Evolutionary conservation across 2,329 filamentous ascomycete species (phyloP), one percentile per base, ranked within the genome.

Genomic region (Annulohypoxylon truncatum): DNA sequence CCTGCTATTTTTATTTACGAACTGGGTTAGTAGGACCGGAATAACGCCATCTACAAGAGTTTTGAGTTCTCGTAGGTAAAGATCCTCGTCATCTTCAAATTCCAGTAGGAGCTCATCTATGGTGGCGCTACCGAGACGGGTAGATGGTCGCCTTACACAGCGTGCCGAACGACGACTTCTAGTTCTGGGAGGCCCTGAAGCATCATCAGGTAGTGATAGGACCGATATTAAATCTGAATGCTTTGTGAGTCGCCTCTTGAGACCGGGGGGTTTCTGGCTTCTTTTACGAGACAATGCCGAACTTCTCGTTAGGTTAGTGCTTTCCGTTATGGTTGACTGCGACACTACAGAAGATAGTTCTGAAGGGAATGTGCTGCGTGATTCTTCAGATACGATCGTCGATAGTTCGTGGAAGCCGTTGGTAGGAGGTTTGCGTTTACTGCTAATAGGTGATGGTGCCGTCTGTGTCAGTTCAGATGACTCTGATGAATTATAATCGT

Each of bases 161-260:
- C 92, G 88, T 26, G 91, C 88, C 22, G 93, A 94, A 62, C 90
- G 87, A 66, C 93, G 88, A 75, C 90, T 94, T 74, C 85, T 89
- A 64, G 85, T 87, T 62, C 90, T 85, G 51, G 85, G 85, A 53
- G 87, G 85, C 31, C 87, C 81, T 24, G 81, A 79, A 33, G 79
- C 79, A 60, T 88, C 81, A 64, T 89, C 84, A 0, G 90, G 89
- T 63, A 93, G 81, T 0, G 94, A 98, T 7, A 99, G 83, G 2
- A 97, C 93, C 0, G 96, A 98, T 38, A 99, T 93, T 22, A 99
- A 84, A 78, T 99, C 96, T 13, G 94, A 94, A 79, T 98, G 94
- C 64, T 92, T 97, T 3, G 94, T 97, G 38, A 97, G 85, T 64
- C 92, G 89, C 68, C 93, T 87, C 77, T 91, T 93, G 31, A 93